Base-by-base conservation (phyloP, 225 moss, liverwort and hornwort genomes). In the Bryoerythrophyllum caledonicum region DNA sequence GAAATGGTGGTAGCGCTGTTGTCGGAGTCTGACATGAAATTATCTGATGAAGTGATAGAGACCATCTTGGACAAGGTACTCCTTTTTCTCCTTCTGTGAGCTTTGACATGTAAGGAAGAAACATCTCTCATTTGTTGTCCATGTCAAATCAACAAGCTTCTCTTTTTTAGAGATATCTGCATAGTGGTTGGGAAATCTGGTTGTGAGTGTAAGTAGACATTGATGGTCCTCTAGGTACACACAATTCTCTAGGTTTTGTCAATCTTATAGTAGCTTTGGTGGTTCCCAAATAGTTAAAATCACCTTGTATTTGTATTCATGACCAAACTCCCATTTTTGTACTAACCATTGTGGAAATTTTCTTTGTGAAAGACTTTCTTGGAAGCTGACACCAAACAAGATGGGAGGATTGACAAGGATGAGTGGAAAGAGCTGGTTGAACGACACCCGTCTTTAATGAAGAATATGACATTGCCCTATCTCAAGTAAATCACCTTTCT, bases 401-500 rank as follows among this genome's bases (percentile, higher is more conserved):
- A 88, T 75, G 94, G 90, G 19, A 88, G 78, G 73, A 92, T 96
- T 68, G 94, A 94, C 73, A 81, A 84, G 75, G 92, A 90, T 11
- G 96, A 96, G 79, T 94, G 94, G 96, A 82, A 71, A 68, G 74
- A 60, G 57, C 86, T 96, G 55, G 94, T 92, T 10, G 6, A 30
- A 43, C 82, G 65, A 10, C 89, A 96, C 67, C 94, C 92, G 8
- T 68, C 91, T 56, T 87, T 96, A 54, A 92, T 96, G 92, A 94
- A 89, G 76, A 96, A 96, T 37, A 94, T 96, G 96, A 96, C 92
- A 16, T 82, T 96, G 56, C 96, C 91, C 3, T 96, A 96, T 76
- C 84, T 96, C 20, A 94, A 82, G 96, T 94, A 91, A 74, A 32
- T 26, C 11, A 20, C 21, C 63, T 59, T 58, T 26, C 61, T 68